Percentiles rank a stretch among this genome's conserved stretches.
Evolutionary conservation across 169 alveolate genomes (phyloP).

Genomic region (Babesia sp.): DNA sequence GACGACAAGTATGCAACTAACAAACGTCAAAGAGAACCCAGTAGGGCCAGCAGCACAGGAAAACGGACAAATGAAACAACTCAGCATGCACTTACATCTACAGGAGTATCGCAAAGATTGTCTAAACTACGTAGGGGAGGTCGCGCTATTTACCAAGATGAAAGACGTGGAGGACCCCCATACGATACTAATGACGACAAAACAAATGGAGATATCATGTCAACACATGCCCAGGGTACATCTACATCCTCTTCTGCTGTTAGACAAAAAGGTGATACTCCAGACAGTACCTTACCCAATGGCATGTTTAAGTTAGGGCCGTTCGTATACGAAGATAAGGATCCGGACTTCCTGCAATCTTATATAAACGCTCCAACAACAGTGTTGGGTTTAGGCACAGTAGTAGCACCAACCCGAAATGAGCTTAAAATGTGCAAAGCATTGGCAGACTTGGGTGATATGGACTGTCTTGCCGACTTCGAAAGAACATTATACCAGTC

Average conservation of each 20-base stretch:
- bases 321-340: neutral
- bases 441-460: conserved; percentile 23
- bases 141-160: too few species aligned
- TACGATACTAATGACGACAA: too few species aligned
- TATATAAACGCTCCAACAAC: neutral
- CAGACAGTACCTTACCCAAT: too few species aligned
- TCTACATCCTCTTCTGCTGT: too few species aligned
- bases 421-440: conserved; percentile 48
- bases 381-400: conserved; percentile 49
- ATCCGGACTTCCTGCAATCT: conserved; percentile 7
- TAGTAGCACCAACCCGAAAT: conserved; percentile 54
- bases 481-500: conserved; percentile 57
- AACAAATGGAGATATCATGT: too few species aligned
- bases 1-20: neutral
- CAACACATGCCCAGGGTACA: too few species aligned
- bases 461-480: neutral
- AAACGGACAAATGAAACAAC: too few species aligned
- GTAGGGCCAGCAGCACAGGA: neutral
- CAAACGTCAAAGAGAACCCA: neutral
- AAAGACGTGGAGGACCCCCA: too few species aligned
- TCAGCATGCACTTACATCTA: too few species aligned
- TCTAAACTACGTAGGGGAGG: neutral
- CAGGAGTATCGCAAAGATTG: neutral
- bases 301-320: neutral
- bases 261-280: too few species aligned